Percentiles rank a stretch among this genome's conserved stretches.
These are phyloP conservation scores for Scedosporium minutisporum DNA, from an alignment of 2,329 filamentous ascomycete species.

Conservation along the genomic window DNA sequence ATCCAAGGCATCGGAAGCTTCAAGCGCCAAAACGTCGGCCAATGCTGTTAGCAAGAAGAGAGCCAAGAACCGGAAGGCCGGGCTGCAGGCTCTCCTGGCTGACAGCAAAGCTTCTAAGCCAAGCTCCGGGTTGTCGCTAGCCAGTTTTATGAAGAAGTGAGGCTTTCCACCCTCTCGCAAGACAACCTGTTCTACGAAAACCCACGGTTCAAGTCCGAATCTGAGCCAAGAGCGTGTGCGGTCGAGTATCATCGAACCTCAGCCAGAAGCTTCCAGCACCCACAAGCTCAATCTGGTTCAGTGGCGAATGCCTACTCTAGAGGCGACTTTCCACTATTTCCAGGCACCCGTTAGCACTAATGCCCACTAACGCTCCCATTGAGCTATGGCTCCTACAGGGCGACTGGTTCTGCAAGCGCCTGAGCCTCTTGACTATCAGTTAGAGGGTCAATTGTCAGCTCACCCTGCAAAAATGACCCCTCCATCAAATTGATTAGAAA, in stretches of 20 bases:
- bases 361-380: not conserved
- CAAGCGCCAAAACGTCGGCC: constrained; percentile 23
- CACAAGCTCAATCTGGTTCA: not conserved
- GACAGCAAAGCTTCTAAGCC: constrained; percentile 27
- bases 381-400: not conserved
- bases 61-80: constrained; percentile 55
- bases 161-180: not conserved
- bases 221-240: not conserved
- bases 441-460: not conserved
- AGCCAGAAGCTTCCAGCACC: not conserved
- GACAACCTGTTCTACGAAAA: not conserved
- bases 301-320: not conserved
- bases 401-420: not conserved
- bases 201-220: no score
- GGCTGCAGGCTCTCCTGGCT: constrained; percentile 54
- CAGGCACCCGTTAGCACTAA: no score
- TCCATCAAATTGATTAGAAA: not conserved
- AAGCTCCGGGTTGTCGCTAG: constrained; percentile 33
- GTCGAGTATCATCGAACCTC: not conserved
- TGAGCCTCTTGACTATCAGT: not conserved
- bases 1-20: constrained; percentile 8
- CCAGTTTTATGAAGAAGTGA: constrained; percentile 41
- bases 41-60: constrained; percentile 56
- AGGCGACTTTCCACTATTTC: not conserved
- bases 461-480: constrained; percentile 2